Base-by-base conservation (phyloP, 1,139 yeast genomes). In the Pichia sp. region DNA sequence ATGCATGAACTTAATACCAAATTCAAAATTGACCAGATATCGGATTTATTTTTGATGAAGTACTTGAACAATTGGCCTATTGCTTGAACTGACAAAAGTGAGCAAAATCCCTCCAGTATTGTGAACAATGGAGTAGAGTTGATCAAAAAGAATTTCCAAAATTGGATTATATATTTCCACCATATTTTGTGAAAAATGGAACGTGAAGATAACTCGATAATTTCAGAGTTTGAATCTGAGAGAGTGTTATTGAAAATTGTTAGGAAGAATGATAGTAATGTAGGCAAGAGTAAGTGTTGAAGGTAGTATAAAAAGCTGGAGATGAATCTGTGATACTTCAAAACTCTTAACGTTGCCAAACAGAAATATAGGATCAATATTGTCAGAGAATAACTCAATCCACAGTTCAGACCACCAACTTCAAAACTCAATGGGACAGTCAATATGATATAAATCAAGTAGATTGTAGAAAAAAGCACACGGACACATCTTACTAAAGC, bases 351-450 rank as follows among this genome's bases (percentile, higher is more conserved):
- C 1, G 95, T 83, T 12, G 96, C 88, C 48, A 89, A 73, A 6
- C 80, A 67, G 58, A 87, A 83, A 68, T 89, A 90, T 53, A 86
- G 70, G 48, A 75, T 67, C 58, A 86, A 79, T 31, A 90, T 74
- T 1, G 96, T 84, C 47, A 87, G 80, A 2, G 97, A 87, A 66
- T 83, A 93, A 18, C 95, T 82, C 59, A 93, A 72, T 0, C 99
- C 99, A 69, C 98, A 91, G 52, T 82, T 78, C 30, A 85, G 78
- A 1, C 98, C 98, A 16, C 98, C 98, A 34, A 89, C 85, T 65
- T 91, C 96, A 69, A 93, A 93, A n/a, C 97, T 89, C 57, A 93
- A 76, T 5, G 98, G 98, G 18, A 93, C 85, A 1, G 97, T 87
- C 37, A 91, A 74, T 45, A 93, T 79, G 22, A 89, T 82, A 48